Conservation (phyloP, 345 rosid genomes). For the Melaleuca quinquenervia region DNA sequence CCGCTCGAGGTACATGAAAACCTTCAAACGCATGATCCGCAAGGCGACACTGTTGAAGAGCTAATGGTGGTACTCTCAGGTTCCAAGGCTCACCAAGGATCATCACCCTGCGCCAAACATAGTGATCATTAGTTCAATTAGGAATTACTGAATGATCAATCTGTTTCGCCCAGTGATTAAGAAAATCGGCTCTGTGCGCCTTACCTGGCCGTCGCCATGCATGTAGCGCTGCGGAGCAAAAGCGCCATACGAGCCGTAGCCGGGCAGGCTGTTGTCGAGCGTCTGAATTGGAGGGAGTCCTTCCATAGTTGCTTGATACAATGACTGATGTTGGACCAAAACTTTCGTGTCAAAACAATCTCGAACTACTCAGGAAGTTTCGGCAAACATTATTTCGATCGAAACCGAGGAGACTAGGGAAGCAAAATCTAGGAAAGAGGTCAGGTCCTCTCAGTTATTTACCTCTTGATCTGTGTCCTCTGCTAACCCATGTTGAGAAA, state of each 20-base stretch:
- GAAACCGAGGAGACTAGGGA: neutral
- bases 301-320: neutral
- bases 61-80: neutral
- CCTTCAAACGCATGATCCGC: neutral
- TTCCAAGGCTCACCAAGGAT: neutral
- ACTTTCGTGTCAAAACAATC: rapidly evolving
- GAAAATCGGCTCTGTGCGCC: neutral
- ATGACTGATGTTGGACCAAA: neutral
- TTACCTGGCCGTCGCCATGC: neutral
- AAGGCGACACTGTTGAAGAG: rapidly evolving
- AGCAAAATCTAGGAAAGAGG: neutral
- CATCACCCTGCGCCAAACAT: neutral
- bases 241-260: neutral
- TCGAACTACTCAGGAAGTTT: neutral
- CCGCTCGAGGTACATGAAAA: neutral
- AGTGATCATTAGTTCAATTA: neutral
- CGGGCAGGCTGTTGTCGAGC: neutral
- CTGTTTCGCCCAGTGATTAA: neutral
- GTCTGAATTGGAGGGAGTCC: neutral
- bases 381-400: neutral
- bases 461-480: neutral
- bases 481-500: neutral
- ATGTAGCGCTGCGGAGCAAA: neutral
- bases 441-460: neutral
- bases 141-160: neutral